Evolutionary conservation across 2,329 filamentous ascomycete species (phyloP).

Genomic region (Trichophaea hybrida): DNA sequence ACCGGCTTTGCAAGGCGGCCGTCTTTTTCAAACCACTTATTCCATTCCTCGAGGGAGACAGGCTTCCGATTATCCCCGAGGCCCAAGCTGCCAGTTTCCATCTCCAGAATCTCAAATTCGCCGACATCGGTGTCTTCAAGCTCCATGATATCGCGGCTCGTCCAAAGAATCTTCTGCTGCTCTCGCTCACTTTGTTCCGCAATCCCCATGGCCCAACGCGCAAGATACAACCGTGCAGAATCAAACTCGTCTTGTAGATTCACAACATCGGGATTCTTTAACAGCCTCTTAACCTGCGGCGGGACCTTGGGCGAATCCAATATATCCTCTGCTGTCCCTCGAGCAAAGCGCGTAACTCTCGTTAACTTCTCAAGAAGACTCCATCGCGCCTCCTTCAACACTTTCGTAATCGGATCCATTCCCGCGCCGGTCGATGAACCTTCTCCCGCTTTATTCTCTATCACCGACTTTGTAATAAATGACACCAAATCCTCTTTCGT

Average conservation of each 20-base stretch:
- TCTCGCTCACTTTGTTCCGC: conserved; percentile 92
- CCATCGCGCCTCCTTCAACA: conserved; percentile 89
- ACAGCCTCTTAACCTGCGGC: conserved; percentile 67
- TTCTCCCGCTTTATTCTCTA: conserved; percentile 31
- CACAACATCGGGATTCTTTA: conserved; percentile 87
- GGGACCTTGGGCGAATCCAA: conserved; percentile 84
- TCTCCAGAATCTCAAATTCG: conserved; percentile 84
- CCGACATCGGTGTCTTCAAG: conserved; percentile 91
- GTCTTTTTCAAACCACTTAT: conserved; percentile 69
- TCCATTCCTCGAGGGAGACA: conserved; percentile 76
- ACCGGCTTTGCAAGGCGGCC: conserved; percentile 65
- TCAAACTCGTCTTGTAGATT: conserved; percentile 95
- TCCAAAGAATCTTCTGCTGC: conserved; percentile 76
- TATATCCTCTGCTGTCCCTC: conserved; percentile 80
- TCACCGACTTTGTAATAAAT: conserved; percentile 51
- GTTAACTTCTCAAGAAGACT: conserved; percentile 93
- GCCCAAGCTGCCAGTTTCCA: conserved; percentile 56
- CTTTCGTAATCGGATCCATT: conserved; percentile 89
- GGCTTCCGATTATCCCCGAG: conserved; percentile 57
- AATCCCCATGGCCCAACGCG: conserved; percentile 96
- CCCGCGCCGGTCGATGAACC: conserved; percentile 42
- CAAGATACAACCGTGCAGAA: conserved; percentile 83
- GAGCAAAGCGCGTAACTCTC: conserved; percentile 90
- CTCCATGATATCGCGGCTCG: conserved; percentile 77
- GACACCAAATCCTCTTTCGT: conserved; percentile 67